Conservation (phyloP, 306 rosid genomes). For the Vigna hirtella region DNA sequence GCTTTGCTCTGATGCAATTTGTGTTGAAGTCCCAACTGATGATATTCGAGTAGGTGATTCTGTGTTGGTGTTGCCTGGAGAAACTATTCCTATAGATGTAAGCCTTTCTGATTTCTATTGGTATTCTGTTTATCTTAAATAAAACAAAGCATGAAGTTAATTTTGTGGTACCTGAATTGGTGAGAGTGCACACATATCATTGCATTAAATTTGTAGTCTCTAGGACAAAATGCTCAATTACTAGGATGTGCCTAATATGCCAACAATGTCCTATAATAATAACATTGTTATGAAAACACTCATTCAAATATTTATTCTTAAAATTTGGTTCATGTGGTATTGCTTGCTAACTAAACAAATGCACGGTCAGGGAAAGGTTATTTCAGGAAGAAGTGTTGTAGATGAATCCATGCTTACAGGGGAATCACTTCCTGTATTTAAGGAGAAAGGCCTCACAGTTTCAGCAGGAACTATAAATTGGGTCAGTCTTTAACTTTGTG, state of each 20-base stretch:
- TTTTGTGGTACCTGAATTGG: constrained; percentile 23
- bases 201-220: constrained; percentile 13
- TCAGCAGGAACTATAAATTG: constrained; percentile 96
- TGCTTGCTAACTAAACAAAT: constrained; percentile 46
- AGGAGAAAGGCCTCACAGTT: constrained; percentile 84
- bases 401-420: constrained; percentile 99
- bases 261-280: constrained; percentile 1
- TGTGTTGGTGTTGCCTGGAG: constrained; percentile 93
- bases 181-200: constrained; percentile 23
- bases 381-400: constrained; percentile 96
- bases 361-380: constrained; percentile 75
- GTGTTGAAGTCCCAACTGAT: constrained; percentile 88
- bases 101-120: constrained; percentile 52
- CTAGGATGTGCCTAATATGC: background rate
- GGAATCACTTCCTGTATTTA: constrained; percentile 95
- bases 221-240: constrained; percentile 10
- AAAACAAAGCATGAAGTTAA: constrained; percentile 28
- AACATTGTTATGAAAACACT: constrained; percentile 19
- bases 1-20: constrained; percentile 76
- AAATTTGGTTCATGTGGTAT: constrained; percentile 32
- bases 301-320: constrained; percentile 26
- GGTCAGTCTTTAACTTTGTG: constrained; percentile 62
- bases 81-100: constrained; percentile 94
- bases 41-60: constrained; percentile 95
- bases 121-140: constrained; percentile 30